These are phyloP conservation scores for Globisporangium ultimum DNA, from an alignment of 352 stramenopile species.

Conservation along the genomic window DNA sequence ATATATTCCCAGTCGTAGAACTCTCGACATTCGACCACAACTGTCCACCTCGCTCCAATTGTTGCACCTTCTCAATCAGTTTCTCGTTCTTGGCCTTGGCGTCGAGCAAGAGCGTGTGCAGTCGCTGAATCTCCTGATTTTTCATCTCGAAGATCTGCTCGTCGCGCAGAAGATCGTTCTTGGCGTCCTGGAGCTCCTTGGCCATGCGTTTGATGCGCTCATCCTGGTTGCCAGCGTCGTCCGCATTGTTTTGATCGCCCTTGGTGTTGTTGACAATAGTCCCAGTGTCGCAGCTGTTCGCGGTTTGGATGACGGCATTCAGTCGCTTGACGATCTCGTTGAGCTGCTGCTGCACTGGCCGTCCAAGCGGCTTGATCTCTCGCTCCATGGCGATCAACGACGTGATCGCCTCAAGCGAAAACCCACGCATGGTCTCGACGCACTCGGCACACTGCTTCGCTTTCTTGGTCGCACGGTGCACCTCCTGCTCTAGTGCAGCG, in stretches of 20 bases:
- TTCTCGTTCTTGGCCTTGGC: conserved; percentile 78
- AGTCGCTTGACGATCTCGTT: conserved; percentile 81
- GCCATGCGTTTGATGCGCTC: conserved; percentile 27
- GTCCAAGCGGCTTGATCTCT: conserved; percentile 67
- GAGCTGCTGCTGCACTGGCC: conserved; percentile 70
- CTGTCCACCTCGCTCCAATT: conserved; percentile 62
- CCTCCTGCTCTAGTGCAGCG: conserved; percentile 16
- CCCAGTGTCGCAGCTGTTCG: conserved; percentile 37
- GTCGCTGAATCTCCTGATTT: conserved; percentile 60
- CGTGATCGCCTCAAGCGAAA: conserved; percentile 68
- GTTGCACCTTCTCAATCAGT: conserved; percentile 60
- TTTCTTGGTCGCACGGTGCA: conserved; percentile 35
- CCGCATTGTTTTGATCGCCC: conserved; percentile 11
- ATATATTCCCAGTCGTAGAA: not conserved
- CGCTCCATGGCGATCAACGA: conserved; percentile 72
- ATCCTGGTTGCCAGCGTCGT: conserved; percentile 6
- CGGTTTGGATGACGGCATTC: conserved; percentile 62
- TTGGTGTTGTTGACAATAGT: conserved; percentile 20
- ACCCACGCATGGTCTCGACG: conserved; percentile 49
- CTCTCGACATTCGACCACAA: conserved; percentile 54
- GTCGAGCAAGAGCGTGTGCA: conserved; percentile 53
- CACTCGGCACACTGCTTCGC: conserved; percentile 37
- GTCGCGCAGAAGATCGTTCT: conserved; percentile 62
- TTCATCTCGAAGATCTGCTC: conserved; percentile 88
- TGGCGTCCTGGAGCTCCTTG: conserved; percentile 62